Base-by-base conservation (phyloP, 345 rosid genomes). In the Microcos paniculata region DNA sequence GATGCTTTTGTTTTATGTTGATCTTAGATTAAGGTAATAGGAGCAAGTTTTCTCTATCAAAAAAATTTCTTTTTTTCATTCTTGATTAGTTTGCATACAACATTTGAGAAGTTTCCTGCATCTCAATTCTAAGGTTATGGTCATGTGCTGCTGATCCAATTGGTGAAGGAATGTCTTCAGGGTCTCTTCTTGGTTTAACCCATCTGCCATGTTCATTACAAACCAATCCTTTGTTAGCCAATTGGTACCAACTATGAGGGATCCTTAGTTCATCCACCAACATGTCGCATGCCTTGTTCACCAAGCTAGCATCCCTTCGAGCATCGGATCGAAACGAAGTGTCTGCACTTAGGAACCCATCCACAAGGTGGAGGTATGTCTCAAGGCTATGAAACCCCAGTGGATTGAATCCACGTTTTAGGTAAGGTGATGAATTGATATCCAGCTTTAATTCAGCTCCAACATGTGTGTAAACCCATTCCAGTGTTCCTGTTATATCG, bases 121-220 rank as follows among this genome's bases (percentile, higher is more conserved):
- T 26, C 38, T 46, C 57, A 68, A 28, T 46, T 68, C 24, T 48
- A 19, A 46, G 15, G 5, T 24, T 16, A 24, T 28, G 57, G 7
- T 68, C 42, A 18, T 21, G 31, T 16, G 76, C 38, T 62, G 63
- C 52, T 12, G 46, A 64, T 19, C 75, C 53, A 58, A 40, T 63
- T 4, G 90, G 89, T 6, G 89, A 84, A 59, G 93, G 91, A 69
- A 86, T 78, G 70, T 89, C 89, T 83, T 87, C 89, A 3, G 82
- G 82, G 13, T 81, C 77, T 73, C 89, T 86, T 18, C 61, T 67
- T 3, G 85, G 89, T 78, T 81, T 86, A 24, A 84, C 86, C 93
- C 90, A 89, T 77, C 90, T 83, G 0, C 93, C 90, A 73, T 84
- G 38, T 61, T 79, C 71, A 71, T 89, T 84, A 21, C 78, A n/a